A percentile compares a stretch with the other conserved stretches of the same genome.
These are phyloP conservation scores for Physcomitrium patens DNA, from an alignment of 225 moss, liverwort and hornwort species.

Conservation along the genomic window DNA sequence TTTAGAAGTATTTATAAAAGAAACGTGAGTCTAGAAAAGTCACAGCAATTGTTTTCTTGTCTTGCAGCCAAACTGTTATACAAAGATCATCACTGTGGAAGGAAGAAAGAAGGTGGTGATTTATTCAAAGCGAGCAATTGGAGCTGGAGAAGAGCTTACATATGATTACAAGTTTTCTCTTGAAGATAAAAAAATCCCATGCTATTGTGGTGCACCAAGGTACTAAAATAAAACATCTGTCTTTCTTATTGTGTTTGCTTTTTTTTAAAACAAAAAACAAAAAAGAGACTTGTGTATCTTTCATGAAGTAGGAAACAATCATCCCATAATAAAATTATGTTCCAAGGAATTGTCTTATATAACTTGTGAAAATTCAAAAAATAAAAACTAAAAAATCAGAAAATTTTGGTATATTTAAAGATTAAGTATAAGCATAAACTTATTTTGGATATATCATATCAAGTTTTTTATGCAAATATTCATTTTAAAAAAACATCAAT, in stretches of 20 bases:
- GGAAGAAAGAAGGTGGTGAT: slow-evolving; percentile 91
- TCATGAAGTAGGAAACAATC: no score
- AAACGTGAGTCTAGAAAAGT: no score
- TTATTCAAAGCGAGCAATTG: slow-evolving; percentile 83
- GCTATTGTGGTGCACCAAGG: slow-evolving; percentile 73
- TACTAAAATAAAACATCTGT: not conserved
- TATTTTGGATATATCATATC: not conserved
- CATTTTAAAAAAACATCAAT: not conserved
- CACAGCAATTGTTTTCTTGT: not conserved
- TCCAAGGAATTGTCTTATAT: no score
- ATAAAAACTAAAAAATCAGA: no score
- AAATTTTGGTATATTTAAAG: fast-evolving
- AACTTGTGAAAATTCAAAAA: not conserved
- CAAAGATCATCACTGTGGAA: slow-evolving; percentile 81
- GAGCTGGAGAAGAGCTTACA: slow-evolving; percentile 80
- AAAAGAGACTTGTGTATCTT: no score
- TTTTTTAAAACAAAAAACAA: no score
- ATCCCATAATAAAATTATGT: no score
- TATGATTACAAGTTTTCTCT: slow-evolving; percentile 92
- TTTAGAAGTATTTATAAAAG: no score
- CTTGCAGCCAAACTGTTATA: slow-evolving; percentile 84
- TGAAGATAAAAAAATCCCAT: slow-evolving; percentile 88
- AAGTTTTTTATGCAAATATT: not conserved
- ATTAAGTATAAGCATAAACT: no score
- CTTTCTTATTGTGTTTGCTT: not conserved